Evolutionary conservation across 495 filamentous ascomycete species (phyloP), one percentile per base, ranked within the genome.

Genomic region (Aspergillus avenaceus): DNA sequence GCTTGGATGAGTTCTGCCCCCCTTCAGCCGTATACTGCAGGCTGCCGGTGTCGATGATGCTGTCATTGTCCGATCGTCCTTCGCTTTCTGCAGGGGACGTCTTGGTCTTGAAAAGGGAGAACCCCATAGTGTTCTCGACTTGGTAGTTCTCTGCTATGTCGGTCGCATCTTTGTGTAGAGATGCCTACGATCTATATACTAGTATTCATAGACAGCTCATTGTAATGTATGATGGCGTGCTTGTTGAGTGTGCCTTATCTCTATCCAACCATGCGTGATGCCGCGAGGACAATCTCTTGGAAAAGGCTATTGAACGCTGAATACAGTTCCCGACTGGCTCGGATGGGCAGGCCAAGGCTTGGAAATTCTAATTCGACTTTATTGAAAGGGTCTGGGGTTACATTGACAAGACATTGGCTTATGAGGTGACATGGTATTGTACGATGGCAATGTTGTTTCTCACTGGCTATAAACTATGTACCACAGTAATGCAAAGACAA

Each of bases 1-100:
- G 68, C 23, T 63, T 62, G 1, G 75, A 74, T 29, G 73, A 72
- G 54, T 86, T 86, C n/a, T 65, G 68, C 14, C 78, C 82, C 41
- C 74, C 72, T 47, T 73, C 79, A 14, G 69, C 61, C 8, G 73
- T 76, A 52, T 73, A 84, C 29, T 75, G 59, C 8, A 79, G 63
- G 34, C 66, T 67, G 26, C 77, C 76, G 43, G 46, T 36, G n/a
- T 60, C 55, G 49, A 60, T 63, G 23, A 49, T 53, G 21, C 53
- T 55, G 19, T 22, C 14, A 38, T 41, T 24, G 13, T 47, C 45
- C 7, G 45, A 47, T 13, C 45, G 45, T 14, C 37, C 45, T 21
- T 47, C 45, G 12, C 26, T 32, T 4, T 37, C 45, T 8, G 18
- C 2, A 1, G 12, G 16, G 1, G 14, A 13, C 14, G 11, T n/a